Evolutionary conservation across 2,329 filamentous ascomycete species (phyloP), one percentile per base, ranked within the genome.

Genomic region (Alternaria angustiovoidea): DNA sequence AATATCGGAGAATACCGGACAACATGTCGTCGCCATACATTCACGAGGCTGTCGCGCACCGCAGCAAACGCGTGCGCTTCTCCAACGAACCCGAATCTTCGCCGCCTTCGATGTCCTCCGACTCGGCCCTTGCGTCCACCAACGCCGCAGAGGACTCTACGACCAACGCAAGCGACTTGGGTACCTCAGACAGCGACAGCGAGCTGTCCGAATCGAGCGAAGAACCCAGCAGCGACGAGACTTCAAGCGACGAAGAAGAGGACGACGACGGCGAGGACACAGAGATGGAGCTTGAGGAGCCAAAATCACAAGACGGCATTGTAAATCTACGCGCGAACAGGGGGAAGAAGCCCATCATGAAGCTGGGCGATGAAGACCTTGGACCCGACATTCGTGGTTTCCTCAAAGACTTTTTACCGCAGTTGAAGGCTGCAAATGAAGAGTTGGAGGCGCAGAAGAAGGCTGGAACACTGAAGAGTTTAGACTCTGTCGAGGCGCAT

Each of bases 391-490:
- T 79, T 42, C 68, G 72, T 5, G 62, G 64, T 4, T 77, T 79
- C 32, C 70, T 83, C 44, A 77, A 79, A 34, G 69, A 74, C 20
- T 81, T 83, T 57, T 66, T 83, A 30, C 81, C 81, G 6, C 69
- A 79, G 41, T 59, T 83, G 30, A 76, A 76, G 55, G 79, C 78
- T 20, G 80, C 81, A 9, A 83, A 83, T 58, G 74, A 78, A 34
- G 73, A 79, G 54, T 70, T 83, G 12, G 80, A 82, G 62, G 68
- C 63, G 7, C 78, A 81, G 61, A 75, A 76, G 36, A 68, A 68
- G 28, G 75, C 74, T 0, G 81, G 81, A 2, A 81, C 73, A 22
- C 64, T 82, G 32, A 71, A 68, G 22, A 69, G 73, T 5, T 67
- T 72, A 48, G 71, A 81, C 43, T 71, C 68, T 43, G 70, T 68